These are phyloP conservation scores for Mollisiaceae sp. DNA, from an alignment of 2,329 filamentous ascomycete species.

Conservation along the genomic window DNA sequence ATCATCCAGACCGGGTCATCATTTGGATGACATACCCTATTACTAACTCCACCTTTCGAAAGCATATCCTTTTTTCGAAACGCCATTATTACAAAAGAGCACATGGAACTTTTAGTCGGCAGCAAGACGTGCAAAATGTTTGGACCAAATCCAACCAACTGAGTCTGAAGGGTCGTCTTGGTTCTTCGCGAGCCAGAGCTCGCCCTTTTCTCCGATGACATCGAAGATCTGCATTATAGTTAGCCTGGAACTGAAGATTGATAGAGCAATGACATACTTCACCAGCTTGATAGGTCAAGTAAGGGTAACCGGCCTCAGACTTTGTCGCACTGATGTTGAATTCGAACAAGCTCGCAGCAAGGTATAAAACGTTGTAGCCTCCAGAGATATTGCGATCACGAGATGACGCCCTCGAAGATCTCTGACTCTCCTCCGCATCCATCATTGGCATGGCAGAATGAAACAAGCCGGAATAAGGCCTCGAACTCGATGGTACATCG, in stretches of 20 bases:
- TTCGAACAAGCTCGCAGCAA: conserved; percentile 92
- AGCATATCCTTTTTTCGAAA: conserved; percentile 25
- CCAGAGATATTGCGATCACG: conserved; percentile 58
- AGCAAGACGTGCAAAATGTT: conserved; percentile 79
- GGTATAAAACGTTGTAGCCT: conserved; percentile 79
- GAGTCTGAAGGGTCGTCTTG: conserved; percentile 83
- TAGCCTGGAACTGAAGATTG: conserved; percentile 18
- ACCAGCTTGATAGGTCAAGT: conserved; percentile 92
- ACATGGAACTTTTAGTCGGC: conserved; percentile 37
- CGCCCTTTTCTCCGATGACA: conserved; percentile 94
- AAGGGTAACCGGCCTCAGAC: conserved; percentile 92
- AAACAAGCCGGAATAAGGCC: conserved; percentile 77
- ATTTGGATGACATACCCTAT: conserved; percentile 12
- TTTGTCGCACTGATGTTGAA: conserved; percentile 95
- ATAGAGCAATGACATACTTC: conserved; percentile 61
- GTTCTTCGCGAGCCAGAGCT: conserved; percentile 96
- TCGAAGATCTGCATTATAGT: conserved; percentile 70
- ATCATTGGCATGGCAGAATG: conserved; percentile 85
- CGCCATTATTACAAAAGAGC: conserved; percentile 35
- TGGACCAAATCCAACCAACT: conserved; percentile 99
- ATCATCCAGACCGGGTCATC: conserved; percentile 7
- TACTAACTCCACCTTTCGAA: conserved; percentile 31
- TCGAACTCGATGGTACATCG: conserved; percentile 39
- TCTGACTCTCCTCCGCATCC: conserved; percentile 62
- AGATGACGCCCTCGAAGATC: conserved; percentile 64